phyloP scores from a whole-genome alignment of 1,284 basidiomycete genomes.

The Rhodotorula sp. region DNA sequence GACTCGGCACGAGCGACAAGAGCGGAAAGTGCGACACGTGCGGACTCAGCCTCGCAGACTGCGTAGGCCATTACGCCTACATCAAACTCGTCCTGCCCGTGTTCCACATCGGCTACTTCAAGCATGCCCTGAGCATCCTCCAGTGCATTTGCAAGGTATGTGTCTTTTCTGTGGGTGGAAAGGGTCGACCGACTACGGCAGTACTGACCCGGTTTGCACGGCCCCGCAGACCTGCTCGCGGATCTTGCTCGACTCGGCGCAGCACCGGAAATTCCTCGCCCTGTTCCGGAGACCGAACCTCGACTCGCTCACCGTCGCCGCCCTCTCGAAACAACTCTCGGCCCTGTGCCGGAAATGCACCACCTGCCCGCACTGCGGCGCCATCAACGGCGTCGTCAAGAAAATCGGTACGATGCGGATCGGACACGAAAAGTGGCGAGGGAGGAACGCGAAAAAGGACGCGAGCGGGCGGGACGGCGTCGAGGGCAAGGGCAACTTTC shows the following conservation, averaged over 20 bases:
- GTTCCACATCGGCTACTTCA: slow-evolving; percentile 96
- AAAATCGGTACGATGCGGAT: slow-evolving; percentile 94
- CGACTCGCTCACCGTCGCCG: slow-evolving; percentile 89
- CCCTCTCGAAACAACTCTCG: slow-evolving; percentile 86
- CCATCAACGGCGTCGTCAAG: slow-evolving; percentile 94
- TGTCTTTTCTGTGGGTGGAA: background rate
- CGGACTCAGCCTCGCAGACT: slow-evolving; percentile 86
- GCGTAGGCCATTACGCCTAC: slow-evolving; percentile 77
- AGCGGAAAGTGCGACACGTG: slow-evolving; percentile 91
- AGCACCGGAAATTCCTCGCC: slow-evolving; percentile 79
- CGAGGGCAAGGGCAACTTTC: slow-evolving; percentile 47
- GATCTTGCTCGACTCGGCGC: slow-evolving; percentile 85
- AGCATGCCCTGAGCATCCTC: slow-evolving; percentile 84
- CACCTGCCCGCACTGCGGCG: slow-evolving; percentile 89
- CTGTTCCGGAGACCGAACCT: slow-evolving; percentile 85
- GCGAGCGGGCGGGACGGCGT: slow-evolving; percentile 52
- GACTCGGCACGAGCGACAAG: slow-evolving; percentile 94
- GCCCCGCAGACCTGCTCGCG: slow-evolving; percentile 78
- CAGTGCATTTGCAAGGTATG: slow-evolving; percentile 94
- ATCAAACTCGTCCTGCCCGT: slow-evolving; percentile 94
- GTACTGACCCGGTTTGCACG: background rate
- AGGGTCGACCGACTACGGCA: background rate
- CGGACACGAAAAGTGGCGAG: slow-evolving; percentile 95
- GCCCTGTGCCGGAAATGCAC: slow-evolving; percentile 82
- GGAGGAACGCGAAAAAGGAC: slow-evolving; percentile 88